Base-by-base conservation (phyloP, 306 rosid species). In the Adenanthera pavonina region DNA sequence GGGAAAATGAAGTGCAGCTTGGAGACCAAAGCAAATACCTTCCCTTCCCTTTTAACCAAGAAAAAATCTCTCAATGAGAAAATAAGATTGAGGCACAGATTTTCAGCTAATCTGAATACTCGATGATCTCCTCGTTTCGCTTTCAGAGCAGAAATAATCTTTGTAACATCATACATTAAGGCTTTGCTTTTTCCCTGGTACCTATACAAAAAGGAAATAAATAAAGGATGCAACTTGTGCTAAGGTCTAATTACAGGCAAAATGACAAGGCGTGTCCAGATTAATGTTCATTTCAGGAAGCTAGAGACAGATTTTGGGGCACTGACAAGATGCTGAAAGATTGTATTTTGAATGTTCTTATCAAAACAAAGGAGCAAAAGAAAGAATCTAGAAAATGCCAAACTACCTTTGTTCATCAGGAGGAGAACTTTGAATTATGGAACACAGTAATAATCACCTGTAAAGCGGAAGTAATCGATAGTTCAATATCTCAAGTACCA, bases 401-500 rank as follows among this genome's bases (percentile, higher is more conserved):
- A 69, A 71, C 74, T 51, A 61, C 25, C 19, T 38, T 46, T 48
- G 46, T 70, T 44, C 9, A 7, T 44, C 49, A 41, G 54, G 40
- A 56, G 66, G 80, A 69, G 62, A 65, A 54, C 43, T 41, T 30
- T 54, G 47, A 47, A 51, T 14, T 6, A 62, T 66, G 53, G 77
- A 19, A 43, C 56, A 73, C 13, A 75, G 61, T 78, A 78, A 76
- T 72, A 84, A 75, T 85, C 84, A 93, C 98, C 99, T 95, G 91
- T 95, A 95, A 71, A 93, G 93, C 76, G 99, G 98, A 85, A 95
- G 98, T 78, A 95, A 85, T 72, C 99, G 91, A 77, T 95, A 95
- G 92, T 95, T 95, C 93, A 95, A 81, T 78, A 95, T 92, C 91
- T 95, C 99, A 81, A 95, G 98, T 87, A 95, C 91, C 90, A 93